Conservation (phyloP, 2,329 filamentous ascomycete genomes). For the Hypomyces perniciosus region DNA sequence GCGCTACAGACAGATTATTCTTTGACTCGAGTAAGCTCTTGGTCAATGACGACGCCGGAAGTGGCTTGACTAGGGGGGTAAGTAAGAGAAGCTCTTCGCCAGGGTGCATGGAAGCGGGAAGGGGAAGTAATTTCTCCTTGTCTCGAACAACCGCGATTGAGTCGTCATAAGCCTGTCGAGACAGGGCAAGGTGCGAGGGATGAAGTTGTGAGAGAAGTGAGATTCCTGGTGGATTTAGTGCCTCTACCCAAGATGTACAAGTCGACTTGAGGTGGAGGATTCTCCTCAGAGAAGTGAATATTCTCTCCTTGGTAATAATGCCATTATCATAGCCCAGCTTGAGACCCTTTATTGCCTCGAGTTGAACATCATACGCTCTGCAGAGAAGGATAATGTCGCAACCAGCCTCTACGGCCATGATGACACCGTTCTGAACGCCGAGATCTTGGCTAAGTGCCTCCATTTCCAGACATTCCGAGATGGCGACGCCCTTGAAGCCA, state of each 20-base stretch:
- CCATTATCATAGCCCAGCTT: constrained; percentile 86
- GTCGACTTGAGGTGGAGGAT: constrained; percentile 75
- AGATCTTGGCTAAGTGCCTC: constrained; percentile 92
- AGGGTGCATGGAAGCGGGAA: constrained; percentile 73
- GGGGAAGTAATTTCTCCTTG: constrained; percentile 75
- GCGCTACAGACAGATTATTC: constrained; percentile 28
- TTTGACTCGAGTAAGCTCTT: constrained; percentile 58
- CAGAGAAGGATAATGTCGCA: constrained; percentile 89
- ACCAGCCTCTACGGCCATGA: constrained; percentile 95
- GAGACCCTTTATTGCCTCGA: constrained; percentile 85
- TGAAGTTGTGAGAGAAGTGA: constrained; percentile 73
- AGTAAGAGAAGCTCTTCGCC: constrained; percentile 86
- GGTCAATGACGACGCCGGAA: constrained; percentile 83
- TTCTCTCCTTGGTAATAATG: constrained; percentile 74
- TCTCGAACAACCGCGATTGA: constrained; percentile 92
- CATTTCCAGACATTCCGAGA: constrained; percentile 96
- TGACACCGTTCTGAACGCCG: constrained; percentile 91
- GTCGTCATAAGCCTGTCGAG: constrained; percentile 79
- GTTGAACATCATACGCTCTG: constrained; percentile 78
- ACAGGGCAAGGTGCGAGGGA: constrained; percentile 73
- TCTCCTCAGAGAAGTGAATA: constrained; percentile 72
- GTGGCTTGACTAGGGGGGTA: constrained; percentile 82
- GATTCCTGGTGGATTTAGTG: constrained; percentile 79
- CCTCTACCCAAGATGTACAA: constrained; percentile 86
- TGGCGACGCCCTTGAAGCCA: constrained; percentile 84